Percentiles rank a stretch among this genome's conserved stretches.
Conservation (phyloP, 345 rosid genomes). For the Hibiscus trionum region DNA sequence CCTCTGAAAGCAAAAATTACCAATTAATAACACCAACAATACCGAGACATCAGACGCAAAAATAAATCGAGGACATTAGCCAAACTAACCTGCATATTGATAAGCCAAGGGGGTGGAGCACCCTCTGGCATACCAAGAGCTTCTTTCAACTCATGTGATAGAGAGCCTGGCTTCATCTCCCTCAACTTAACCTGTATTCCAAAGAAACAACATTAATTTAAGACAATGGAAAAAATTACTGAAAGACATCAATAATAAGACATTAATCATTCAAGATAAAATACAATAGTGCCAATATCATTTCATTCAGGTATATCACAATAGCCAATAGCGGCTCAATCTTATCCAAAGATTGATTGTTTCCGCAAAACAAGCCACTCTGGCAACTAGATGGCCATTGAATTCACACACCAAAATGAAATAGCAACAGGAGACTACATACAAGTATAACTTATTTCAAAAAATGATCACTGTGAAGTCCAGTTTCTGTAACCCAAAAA, state of each 20-base stretch:
- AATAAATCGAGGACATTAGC: background rate
- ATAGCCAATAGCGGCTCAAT: background rate
- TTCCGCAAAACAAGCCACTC: background rate
- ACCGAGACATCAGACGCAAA: background rate
- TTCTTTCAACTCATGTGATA: slow-evolving; percentile 85
- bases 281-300: background rate
- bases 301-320: background rate
- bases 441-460: background rate
- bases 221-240: background rate
- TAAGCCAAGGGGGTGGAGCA: slow-evolving; percentile 99
- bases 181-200: slow-evolving; percentile 72
- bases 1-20: slow-evolving; percentile 44
- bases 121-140: slow-evolving; percentile 99
- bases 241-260: background rate
- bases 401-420: background rate
- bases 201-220: slow-evolving; percentile 9
- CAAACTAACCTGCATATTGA: slow-evolving; percentile 87
- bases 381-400: background rate
- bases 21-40: background rate
- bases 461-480: background rate
- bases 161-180: slow-evolving; percentile 91
- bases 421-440: background rate
- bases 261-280: background rate
- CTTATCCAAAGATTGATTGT: background rate
- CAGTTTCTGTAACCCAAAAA: background rate